Conservation (phyloP, 257 asterid genomes). For the Nyctanthes arbortristis region DNA sequence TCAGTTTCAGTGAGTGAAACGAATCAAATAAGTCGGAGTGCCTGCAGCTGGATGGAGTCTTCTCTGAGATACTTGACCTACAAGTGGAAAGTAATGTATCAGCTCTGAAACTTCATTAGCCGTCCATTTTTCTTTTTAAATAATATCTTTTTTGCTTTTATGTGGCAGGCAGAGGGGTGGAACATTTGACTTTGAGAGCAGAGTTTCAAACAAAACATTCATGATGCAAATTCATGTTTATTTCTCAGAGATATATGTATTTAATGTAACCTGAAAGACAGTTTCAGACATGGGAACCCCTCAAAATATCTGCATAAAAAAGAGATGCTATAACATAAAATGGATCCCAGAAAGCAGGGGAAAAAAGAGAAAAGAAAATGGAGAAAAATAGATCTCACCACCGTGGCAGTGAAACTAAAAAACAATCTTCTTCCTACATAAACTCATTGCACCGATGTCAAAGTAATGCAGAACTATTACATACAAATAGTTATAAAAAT, state of each 20-base stretch:
- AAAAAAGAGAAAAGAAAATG: not conserved
- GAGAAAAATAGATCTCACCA: not conserved
- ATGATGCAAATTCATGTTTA: not conserved
- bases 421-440: not conserved
- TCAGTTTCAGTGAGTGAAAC: conserved; percentile 67
- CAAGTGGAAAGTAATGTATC: conserved; percentile 25
- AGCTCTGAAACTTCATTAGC: conserved; percentile 1
- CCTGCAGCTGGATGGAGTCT: conserved; percentile 44
- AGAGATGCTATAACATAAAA: too few species aligned
- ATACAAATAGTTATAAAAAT: not conserved
- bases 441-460: not conserved
- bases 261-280: not conserved
- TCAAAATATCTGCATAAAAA: not conserved
- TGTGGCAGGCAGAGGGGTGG: not conserved
- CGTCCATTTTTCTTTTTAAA: not conserved
- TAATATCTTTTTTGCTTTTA: not conserved
- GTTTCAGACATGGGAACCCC: not conserved
- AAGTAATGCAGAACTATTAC: not conserved
- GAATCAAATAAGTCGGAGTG: conserved; percentile 75
- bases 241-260: not conserved
- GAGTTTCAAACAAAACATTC: conserved; percentile 17
- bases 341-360: too few species aligned
- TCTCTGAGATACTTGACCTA: conserved; percentile 67
- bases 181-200: not conserved
- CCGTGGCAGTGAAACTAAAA: too few species aligned